phyloP scores from a whole-genome alignment of 2,329 filamentous ascomycete genomes.

The Colletotrichum karsti region DNA sequence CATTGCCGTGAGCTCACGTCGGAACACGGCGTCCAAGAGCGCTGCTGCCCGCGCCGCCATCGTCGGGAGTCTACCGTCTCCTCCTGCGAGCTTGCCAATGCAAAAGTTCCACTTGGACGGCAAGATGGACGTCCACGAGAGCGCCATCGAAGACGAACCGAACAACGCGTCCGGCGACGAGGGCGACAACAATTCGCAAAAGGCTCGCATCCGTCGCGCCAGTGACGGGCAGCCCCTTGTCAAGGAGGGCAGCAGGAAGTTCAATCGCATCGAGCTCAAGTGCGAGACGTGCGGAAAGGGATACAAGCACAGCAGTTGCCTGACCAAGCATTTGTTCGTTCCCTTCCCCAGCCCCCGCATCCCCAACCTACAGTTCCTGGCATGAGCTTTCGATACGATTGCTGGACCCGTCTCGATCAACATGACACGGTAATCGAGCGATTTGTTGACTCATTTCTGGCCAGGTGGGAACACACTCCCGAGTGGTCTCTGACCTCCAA shows the following conservation, averaged over 20 bases:
- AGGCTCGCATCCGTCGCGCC: constrained; percentile 66
- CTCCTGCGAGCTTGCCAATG: constrained; percentile 74
- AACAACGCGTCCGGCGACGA: constrained; percentile 67
- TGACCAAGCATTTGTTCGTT: constrained; percentile 99
- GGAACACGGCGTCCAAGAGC: constrained; percentile 75
- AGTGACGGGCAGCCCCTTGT: constrained; percentile 87
- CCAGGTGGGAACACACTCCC: constrained; percentile 98
- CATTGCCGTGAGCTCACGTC: constrained; percentile 66
- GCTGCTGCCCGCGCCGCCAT: constrained; percentile 61
- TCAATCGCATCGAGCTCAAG: constrained; percentile 84
- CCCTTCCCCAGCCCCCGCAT: constrained; percentile 62
- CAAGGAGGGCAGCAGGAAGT: constrained; percentile 86
- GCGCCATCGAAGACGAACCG: constrained; percentile 75
- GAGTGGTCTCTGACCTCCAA: constrained; percentile 98
- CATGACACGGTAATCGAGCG: background rate
- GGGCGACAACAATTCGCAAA: constrained; percentile 53
- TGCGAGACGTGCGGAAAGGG: constrained; percentile 99
- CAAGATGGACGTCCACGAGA: constrained; percentile 62
- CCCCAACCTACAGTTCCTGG: constrained; percentile 36
- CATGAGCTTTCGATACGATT: constrained; percentile 35
- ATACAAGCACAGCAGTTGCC: constrained; percentile 99
- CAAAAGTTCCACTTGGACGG: constrained; percentile 60
- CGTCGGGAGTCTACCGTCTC: constrained; percentile 67
- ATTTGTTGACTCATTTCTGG: constrained; percentile 41
- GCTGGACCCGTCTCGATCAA: background rate